Evolutionary conservation across 495 filamentous ascomycete genomes (phyloP).

Genomic region (Clavariopsis aquatica): DNA sequence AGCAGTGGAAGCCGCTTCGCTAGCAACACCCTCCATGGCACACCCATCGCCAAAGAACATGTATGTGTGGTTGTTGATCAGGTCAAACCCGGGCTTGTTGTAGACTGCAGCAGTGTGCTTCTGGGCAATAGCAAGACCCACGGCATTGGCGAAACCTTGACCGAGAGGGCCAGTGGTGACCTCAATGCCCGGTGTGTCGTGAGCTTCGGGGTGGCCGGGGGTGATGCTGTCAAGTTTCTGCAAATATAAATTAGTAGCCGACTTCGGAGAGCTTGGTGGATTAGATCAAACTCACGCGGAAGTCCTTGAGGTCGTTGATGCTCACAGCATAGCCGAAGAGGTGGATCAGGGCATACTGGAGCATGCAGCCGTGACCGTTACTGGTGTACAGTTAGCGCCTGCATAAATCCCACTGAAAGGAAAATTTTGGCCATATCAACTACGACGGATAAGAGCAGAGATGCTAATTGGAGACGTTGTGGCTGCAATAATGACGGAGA

Average conservation of each 20-base stretch:
- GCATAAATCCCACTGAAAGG: background rate
- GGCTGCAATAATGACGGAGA: constrained; percentile 8
- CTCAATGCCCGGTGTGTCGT: constrained; percentile 95
- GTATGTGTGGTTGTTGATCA: constrained; percentile 97
- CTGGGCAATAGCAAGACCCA: constrained; percentile 92
- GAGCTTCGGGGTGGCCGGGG: constrained; percentile 93
- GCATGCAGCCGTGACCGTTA: constrained; percentile 98
- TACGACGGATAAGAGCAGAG: constrained; percentile 25
- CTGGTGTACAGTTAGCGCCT: constrained; percentile 51
- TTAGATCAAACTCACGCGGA: constrained; percentile 71
- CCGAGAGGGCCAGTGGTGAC: constrained; percentile 71
- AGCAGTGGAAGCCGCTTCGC: constrained; percentile 87
- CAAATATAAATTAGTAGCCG: constrained; percentile 10
- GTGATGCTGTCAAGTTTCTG: constrained; percentile 88
- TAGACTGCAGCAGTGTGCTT: constrained; percentile 83
- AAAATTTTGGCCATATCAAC: constrained; percentile 9
- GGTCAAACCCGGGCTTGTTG: constrained; percentile 94
- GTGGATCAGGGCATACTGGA: constrained; percentile 97
- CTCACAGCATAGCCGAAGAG: constrained; percentile 85
- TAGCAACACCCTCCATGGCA: constrained; percentile 96
- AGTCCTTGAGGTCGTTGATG: constrained; percentile 89
- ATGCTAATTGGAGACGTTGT: background rate
- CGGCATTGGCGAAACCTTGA: constrained; percentile 43
- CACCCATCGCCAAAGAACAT: constrained; percentile 97
- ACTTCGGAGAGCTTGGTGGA: constrained; percentile 14